Percentiles rank a stretch among this genome's conserved stretches.
Conservation (phyloP, 352 stramenopile genomes). For the Phytophthora foliorum region DNA sequence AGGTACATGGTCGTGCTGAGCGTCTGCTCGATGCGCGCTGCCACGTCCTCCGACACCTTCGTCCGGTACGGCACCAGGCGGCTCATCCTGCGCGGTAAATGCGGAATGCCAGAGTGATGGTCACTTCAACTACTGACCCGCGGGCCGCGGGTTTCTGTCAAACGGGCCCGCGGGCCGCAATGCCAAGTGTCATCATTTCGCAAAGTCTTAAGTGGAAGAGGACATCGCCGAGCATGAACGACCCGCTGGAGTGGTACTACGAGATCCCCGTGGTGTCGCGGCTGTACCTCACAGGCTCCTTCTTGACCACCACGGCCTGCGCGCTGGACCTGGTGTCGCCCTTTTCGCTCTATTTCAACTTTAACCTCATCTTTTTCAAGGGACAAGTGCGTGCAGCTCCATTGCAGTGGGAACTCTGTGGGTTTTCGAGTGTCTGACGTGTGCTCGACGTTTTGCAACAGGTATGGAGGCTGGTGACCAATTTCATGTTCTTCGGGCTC, state of each 20-base stretch:
- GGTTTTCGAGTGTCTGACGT: background rate
- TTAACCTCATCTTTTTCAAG: slow-evolving; percentile 98
- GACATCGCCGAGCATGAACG: slow-evolving; percentile 69
- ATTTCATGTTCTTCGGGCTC: slow-evolving; percentile 99
- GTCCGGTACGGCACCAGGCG: slow-evolving; percentile 70
- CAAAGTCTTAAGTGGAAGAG: slow-evolving; percentile 9
- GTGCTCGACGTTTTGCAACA: slow-evolving; percentile 26
- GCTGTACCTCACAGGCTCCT: slow-evolving; percentile 97
- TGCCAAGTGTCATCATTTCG: slow-evolving; percentile 52
- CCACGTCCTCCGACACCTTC: slow-evolving; percentile 61
- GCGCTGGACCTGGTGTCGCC: slow-evolving; percentile 98
- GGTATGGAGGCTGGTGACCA: slow-evolving; percentile 97
- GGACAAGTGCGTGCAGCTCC: slow-evolving; percentile 86
- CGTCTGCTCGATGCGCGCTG: slow-evolving; percentile 73
- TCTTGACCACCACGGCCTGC: slow-evolving; percentile 97
- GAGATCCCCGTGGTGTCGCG: slow-evolving; percentile 98
- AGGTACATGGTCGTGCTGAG: slow-evolving; percentile 81
- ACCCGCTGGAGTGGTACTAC: slow-evolving; percentile 97
- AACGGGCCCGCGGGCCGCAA: slow-evolving; percentile 7
- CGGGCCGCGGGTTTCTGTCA: slow-evolving; percentile 19
- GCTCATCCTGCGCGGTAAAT: slow-evolving; percentile 50
- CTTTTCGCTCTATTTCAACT: slow-evolving; percentile 96
- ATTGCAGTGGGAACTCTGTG: background rate
- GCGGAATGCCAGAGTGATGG: slow-evolving; percentile 30
- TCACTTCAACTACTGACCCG: slow-evolving; percentile 43